A percentile compares a stretch with the other conserved stretches of the same genome.
Conservation (phyloP, 208 protist species). For the Leishmania tarentolae region DNA sequence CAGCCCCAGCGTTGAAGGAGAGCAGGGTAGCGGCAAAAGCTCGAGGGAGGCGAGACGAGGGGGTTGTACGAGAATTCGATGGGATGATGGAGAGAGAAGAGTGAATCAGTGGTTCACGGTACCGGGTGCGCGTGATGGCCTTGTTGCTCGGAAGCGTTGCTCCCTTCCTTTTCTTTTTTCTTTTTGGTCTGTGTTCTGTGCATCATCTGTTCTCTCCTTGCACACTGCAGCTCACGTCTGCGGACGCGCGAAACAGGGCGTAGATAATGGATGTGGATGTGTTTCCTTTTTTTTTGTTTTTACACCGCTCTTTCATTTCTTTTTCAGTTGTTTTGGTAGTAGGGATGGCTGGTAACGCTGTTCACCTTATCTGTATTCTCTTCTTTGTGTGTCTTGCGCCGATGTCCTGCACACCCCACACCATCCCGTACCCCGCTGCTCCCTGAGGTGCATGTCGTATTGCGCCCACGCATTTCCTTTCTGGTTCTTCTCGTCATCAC, state of each 20-base stretch:
- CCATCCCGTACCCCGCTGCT: background rate
- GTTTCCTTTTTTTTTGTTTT: background rate
- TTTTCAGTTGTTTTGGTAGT: background rate
- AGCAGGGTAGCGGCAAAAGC: no score
- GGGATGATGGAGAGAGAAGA: background rate
- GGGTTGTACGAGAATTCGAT: background rate
- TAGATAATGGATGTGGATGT: background rate
- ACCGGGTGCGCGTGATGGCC: background rate
- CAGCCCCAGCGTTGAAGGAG: background rate
- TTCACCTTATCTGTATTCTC: background rate
- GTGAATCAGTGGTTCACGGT: background rate
- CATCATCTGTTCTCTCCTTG: constrained; percentile 38
- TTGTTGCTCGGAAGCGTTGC: background rate
- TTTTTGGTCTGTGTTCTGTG: background rate
- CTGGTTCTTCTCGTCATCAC: constrained; percentile 17
- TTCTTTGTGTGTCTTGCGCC: background rate
- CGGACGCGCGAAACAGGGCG: background rate
- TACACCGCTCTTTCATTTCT: background rate
- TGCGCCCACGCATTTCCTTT: constrained; percentile 59
- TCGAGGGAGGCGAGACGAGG: background rate
- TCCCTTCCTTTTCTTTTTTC: background rate
- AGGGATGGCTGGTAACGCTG: background rate
- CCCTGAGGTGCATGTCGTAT: background rate
- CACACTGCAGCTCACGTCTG: background rate
- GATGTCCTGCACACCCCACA: background rate